Percentiles rank a stretch among this genome's conserved stretches.
Conservation (phyloP, 208 protist species). For the Strigomonas galati region DNA sequence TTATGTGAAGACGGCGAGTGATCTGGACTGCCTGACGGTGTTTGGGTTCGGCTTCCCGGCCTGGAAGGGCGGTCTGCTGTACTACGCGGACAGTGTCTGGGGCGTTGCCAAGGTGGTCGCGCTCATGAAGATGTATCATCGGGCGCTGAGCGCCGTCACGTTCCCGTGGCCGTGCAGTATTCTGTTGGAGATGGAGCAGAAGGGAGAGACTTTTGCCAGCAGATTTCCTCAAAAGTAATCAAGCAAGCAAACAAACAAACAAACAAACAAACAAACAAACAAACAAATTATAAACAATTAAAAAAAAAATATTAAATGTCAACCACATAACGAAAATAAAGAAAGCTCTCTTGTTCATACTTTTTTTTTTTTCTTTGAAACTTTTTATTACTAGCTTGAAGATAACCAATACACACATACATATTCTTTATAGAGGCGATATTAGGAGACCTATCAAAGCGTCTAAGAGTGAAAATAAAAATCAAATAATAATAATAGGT, state of each 20-base stretch:
- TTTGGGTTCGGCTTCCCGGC: constrained; percentile 85
- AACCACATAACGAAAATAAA: neutral
- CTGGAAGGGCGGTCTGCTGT: constrained; percentile 70
- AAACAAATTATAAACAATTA: constrained; percentile 5
- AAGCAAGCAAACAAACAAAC: neutral
- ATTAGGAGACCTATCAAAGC: too few relatives aligned
- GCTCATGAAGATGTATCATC: constrained; percentile 61
- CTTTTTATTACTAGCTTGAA: too few relatives aligned
- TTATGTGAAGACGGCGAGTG: constrained; percentile 52
- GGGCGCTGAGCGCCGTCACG: constrained; percentile 28
- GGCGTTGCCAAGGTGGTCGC: constrained; percentile 54
- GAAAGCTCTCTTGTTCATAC: neutral
- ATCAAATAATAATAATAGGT: too few relatives aligned
- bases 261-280: constrained; percentile 4
- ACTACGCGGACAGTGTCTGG: constrained; percentile 63
- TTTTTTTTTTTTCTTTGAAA: constrained; percentile 13
- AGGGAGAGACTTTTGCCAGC: constrained; percentile 42
- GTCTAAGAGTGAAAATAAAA: too few relatives aligned
- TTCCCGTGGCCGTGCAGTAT: constrained; percentile 57
- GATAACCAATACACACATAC: too few relatives aligned
- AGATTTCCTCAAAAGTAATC: constrained; percentile 20
- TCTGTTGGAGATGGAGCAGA: constrained; percentile 42
- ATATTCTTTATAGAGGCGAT: too few relatives aligned
- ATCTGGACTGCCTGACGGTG: constrained; percentile 87
- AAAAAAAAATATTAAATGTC: constrained; percentile 15